Conservation (phyloP, 306 rosid species). For the Rosa lucieae region DNA sequence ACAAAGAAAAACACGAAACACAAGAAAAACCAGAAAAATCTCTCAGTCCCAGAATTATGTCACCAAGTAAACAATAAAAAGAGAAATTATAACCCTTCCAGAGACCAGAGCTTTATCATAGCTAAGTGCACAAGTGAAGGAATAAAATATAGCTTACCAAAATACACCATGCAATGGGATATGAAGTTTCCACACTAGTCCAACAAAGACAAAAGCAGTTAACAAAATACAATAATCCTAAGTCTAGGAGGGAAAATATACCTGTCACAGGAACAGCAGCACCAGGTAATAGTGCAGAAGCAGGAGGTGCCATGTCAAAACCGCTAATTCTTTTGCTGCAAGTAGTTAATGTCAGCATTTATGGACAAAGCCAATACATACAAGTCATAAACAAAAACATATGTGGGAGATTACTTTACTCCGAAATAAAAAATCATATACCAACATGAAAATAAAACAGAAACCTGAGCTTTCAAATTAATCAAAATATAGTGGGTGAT, state of each 20-base stretch:
- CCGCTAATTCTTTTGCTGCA: conserved; percentile 99
- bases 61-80: conserved; percentile 60
- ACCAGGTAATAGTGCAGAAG: conserved; percentile 77
- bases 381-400: not conserved
- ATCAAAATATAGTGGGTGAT: not conserved
- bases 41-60: conserved; percentile 92
- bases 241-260: conserved; percentile 40
- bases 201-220: conserved; percentile 72
- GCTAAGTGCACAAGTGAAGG: conserved; percentile 44
- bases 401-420: not conserved
- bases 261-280: conserved; percentile 68
- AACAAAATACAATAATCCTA: conserved; percentile 39
- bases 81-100: conserved; percentile 53
- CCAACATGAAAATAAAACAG: not conserved
- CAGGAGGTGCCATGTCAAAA: conserved; percentile 98
- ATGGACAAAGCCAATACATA: conserved; percentile 6
- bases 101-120: conserved; percentile 44
- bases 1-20: conserved; percentile 93
- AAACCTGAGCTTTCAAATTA: too few species aligned
- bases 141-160: conserved; percentile 89
- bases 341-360: conserved; percentile 38
- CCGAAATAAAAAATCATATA: not conserved
- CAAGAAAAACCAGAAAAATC: conserved; percentile 92
- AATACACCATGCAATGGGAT: conserved; percentile 86
- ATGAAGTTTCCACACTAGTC: conserved; percentile 92